Evolutionary conservation across 202 grass and related monocot species (phyloP).

Genomic region (Saccharum hybrid): DNA sequence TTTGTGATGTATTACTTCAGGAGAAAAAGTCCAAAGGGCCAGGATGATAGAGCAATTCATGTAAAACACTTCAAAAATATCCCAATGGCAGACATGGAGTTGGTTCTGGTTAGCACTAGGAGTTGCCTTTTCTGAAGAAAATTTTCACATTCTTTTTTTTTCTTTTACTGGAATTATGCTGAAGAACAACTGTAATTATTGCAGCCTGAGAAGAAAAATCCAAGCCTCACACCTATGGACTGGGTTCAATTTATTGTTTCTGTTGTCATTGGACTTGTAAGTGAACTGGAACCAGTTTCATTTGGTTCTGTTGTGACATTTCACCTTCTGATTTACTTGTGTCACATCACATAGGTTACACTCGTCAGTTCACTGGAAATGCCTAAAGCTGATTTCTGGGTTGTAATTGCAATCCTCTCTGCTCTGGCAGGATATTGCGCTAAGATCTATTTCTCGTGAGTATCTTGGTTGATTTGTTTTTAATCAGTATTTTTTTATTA

Average conservation of each 20-base stretch:
- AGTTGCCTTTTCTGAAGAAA: constrained; percentile 26
- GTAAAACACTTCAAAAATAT: constrained; percentile 99
- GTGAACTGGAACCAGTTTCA: constrained; percentile 42
- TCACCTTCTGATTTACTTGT: constrained; percentile 36
- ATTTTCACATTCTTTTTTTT: not conserved
- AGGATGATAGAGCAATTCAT: constrained; percentile 78
- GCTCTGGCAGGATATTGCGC: constrained; percentile 93
- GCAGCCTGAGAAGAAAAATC: constrained; percentile 99
- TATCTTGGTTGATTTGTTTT: constrained; percentile 26
- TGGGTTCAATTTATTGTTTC: constrained; percentile 96
- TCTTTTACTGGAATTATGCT: constrained; percentile 28
- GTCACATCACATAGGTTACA: constrained; percentile 66
- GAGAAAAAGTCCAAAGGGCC: constrained; percentile 61
- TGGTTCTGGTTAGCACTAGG: constrained; percentile 79
- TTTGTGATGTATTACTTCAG: constrained; percentile 55
- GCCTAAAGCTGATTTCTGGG: constrained; percentile 97
- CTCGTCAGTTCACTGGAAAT: constrained; percentile 91
- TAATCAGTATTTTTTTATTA: constrained; percentile 17
- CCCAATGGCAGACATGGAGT: constrained; percentile 98
- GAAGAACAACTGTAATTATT: constrained; percentile 43
- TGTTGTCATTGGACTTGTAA: constrained; percentile 97
- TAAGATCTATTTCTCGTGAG: constrained; percentile 99
- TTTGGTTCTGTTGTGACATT: constrained; percentile 23
- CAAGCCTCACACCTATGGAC: constrained; percentile 96
- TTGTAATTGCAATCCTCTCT: constrained; percentile 84